A percentile compares a stretch with the other conserved stretches of the same genome.
These are phyloP conservation scores for Boletus smithii DNA, from an alignment of 1,284 basidiomycete species.

Conservation along the genomic window DNA sequence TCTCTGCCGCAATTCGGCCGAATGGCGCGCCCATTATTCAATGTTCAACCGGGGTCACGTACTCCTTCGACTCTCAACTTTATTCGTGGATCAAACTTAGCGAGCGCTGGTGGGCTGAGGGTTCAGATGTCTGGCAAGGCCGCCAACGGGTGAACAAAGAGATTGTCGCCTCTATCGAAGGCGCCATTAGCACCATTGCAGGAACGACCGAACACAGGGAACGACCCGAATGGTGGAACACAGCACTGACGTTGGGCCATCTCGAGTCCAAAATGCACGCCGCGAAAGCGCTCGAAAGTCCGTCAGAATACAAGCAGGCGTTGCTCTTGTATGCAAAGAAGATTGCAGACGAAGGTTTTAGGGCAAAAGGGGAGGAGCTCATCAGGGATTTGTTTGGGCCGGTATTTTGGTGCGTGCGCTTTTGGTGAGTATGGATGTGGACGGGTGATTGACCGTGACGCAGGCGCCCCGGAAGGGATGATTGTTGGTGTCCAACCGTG, in stretches of 20 bases:
- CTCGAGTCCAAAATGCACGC: constrained; percentile 78
- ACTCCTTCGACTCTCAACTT: constrained; percentile 71
- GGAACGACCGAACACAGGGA: constrained; percentile 42
- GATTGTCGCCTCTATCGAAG: constrained; percentile 51
- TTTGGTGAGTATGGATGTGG: constrained; percentile 3
- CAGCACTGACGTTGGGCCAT: constrained; percentile 79
- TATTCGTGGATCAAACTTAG: constrained; percentile 70
- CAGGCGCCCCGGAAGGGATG: constrained; percentile 68
- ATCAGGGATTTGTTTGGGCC: constrained; percentile 86
- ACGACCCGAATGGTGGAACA: constrained; percentile 71
- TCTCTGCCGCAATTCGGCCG: constrained; percentile 62
- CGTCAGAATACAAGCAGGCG: constrained; percentile 77
- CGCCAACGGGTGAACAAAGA: constrained; percentile 54
- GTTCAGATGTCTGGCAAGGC: constrained; percentile 77
- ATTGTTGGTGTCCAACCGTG: constrained; percentile 63
- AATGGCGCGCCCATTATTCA: constrained; percentile 78
- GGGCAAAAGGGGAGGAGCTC: constrained; percentile 83
- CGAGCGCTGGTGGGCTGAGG: constrained; percentile 77
- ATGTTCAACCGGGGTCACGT: constrained; percentile 69
- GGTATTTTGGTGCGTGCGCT: constrained; percentile 65
- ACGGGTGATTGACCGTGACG: constrained; percentile 7
- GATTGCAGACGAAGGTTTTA: constrained; percentile 83
- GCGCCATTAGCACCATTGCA: constrained; percentile 43
- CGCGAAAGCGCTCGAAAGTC: constrained; percentile 70
- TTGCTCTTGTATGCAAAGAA: constrained; percentile 75